Conservation (phyloP, 495 filamentous ascomycete species). For the Rusavskia elegans region DNA sequence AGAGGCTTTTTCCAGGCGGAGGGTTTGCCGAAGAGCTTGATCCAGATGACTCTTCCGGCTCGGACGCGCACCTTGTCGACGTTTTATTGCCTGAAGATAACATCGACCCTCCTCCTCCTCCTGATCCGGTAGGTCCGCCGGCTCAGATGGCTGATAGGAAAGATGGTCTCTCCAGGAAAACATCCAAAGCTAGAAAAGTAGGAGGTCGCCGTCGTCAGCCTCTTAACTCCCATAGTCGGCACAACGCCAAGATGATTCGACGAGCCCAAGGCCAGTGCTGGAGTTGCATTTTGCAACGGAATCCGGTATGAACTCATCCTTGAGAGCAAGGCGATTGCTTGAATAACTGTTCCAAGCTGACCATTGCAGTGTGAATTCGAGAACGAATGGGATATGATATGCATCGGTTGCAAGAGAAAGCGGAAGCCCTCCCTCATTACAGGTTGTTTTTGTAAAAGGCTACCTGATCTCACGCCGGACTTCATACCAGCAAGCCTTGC, state of each 20-base stretch:
- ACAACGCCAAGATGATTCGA: not conserved
- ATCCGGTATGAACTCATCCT: not conserved
- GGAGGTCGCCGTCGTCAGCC: not conserved
- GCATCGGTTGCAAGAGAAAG: not conserved
- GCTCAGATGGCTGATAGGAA: not conserved
- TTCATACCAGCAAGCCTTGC: slow-evolving; percentile 2
- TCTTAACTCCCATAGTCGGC: not conserved
- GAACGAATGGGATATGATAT: not conserved
- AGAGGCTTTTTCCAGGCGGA: no score
- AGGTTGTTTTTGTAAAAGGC: not conserved
- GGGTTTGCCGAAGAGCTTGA: no score
- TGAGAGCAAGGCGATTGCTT: not conserved
- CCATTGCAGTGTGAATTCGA: not conserved
- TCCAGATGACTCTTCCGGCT: not conserved
- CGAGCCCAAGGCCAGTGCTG: not conserved
- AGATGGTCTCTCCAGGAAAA: not conserved
- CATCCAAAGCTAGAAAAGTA: not conserved
- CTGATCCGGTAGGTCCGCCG: not conserved
- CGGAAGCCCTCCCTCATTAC: not conserved
- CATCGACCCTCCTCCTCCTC: not conserved
- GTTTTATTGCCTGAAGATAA: not conserved
- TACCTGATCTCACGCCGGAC: not conserved
- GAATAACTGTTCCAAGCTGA: not conserved
- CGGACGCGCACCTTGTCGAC: not conserved
- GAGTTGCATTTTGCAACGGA: not conserved